A percentile compares a stretch with the other conserved stretches of the same genome.
Conservation (phyloP, 2,329 filamentous ascomycete species). For the Penicillium janthinellum region DNA sequence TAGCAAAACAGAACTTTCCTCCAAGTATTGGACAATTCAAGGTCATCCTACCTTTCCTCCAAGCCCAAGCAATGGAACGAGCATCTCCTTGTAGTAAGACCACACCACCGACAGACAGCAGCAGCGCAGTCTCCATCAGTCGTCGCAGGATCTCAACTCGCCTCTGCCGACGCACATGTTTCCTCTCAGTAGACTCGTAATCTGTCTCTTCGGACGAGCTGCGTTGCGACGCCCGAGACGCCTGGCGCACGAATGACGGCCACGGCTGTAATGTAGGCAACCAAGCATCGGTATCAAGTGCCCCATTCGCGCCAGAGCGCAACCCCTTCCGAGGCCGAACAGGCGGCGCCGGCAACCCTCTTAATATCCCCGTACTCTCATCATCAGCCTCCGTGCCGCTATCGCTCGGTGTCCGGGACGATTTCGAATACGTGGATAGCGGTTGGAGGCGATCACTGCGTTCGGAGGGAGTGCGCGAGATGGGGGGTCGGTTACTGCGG, state of each 20-base stretch:
- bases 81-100: constrained; percentile 39
- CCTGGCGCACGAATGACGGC: constrained; percentile 35
- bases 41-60: constrained; percentile 40
- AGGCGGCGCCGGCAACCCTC: constrained; percentile 80
- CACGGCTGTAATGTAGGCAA: constrained; percentile 34
- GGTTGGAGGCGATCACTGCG: constrained; percentile 37
- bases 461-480: constrained; percentile 50
- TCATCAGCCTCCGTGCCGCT: constrained; percentile 96
- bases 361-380: constrained; percentile 75
- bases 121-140: constrained; percentile 56
- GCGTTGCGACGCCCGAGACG: constrained; percentile 30
- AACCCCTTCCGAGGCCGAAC: constrained; percentile 74
- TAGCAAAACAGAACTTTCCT: constrained; percentile 6
- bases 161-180: constrained; percentile 35
- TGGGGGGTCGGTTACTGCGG: constrained; percentile 61
- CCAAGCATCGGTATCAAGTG: constrained; percentile 33
- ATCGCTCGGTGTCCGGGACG: constrained; percentile 70
- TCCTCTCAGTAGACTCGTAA: constrained; percentile 25
- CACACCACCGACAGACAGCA: constrained; percentile 55
- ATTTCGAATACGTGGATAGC: constrained; percentile 42
- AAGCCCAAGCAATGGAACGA: constrained; percentile 36
- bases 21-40: background rate
- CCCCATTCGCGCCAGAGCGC: constrained; percentile 46
- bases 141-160: constrained; percentile 50
- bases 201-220: constrained; percentile 37